Base-by-base conservation (phyloP, 345 rosid genomes). In the Dimocarpus longan region DNA sequence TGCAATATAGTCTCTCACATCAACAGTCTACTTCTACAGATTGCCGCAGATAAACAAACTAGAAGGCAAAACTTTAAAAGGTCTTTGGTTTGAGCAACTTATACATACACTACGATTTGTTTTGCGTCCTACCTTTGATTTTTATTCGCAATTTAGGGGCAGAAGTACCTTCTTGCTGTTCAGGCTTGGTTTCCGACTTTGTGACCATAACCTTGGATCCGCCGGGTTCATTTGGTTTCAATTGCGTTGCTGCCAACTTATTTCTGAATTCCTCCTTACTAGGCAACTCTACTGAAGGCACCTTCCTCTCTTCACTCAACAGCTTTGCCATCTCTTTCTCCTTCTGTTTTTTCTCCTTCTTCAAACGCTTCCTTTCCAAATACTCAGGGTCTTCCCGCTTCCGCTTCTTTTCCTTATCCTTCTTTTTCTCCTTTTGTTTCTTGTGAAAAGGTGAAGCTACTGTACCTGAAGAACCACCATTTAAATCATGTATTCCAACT, bases 281-380 rank as follows among this genome's bases (percentile, higher is more conserved):
- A 3, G 43, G 82, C 74, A 73, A 19, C 73, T 82, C 88, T 2
- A 62, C 66, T 10, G 86, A 70, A 19, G 89, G 37, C 37, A 75
- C 76, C 73, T 85, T 86, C 12, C 76, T 79, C 22, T 87, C 87
- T 8, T 84, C 82, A 32, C 78, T 80, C 77, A 86, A 79, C 77
- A 90, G 84, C 92, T 90, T 93, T 0, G 93, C 85, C 78, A 91
- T 73, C 79, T 91, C 98, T 81, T 95, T 96, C 79, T 92, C 95
- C 84, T 86, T 95, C 44, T 82, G 86, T 82, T 88, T 92, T 84
- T 88, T 94, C 90, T 96, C 98, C 81, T 94, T 93, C 88, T 94
- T 96, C 80, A 88, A 71, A 44, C 97, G 86, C 84, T 94, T 96
- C 82, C 82, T 84, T 80, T 96, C 98, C 77, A 79, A 19, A 81